Evolutionary conservation across 331 rosid genomes (phyloP).

Genomic region (Stylosanthes scabra): DNA sequence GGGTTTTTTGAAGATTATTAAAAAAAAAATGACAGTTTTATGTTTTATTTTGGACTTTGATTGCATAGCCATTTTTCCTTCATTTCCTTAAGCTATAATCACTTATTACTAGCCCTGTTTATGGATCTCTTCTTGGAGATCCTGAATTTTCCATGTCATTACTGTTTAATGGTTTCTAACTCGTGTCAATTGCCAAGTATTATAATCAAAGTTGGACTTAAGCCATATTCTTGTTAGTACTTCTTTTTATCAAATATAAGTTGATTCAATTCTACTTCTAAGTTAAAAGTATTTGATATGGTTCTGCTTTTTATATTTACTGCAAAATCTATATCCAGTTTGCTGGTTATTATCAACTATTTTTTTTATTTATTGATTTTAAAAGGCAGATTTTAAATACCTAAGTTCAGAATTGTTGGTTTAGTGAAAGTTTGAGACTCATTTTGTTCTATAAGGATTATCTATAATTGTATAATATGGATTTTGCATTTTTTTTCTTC

Average conservation of each 20-base stretch:
- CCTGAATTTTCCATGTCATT: not conserved
- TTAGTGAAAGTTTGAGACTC: conserved; percentile 27
- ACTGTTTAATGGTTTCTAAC: not conserved
- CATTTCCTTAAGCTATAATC: not conserved
- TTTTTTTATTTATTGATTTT: conserved; percentile 25
- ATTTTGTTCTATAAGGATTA: conserved; percentile 9
- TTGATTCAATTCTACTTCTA: conserved; percentile 13
- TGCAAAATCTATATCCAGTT: not conserved
- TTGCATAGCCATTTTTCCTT: conserved; percentile 4
- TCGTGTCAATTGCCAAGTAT: not conserved
- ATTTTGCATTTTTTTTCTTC: not conserved
- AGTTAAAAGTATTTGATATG: not conserved
- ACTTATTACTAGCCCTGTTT: conserved; percentile 10
- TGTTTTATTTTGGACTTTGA: conserved; percentile 18
- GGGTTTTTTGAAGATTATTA: conserved; percentile 3
- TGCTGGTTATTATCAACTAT: conserved; percentile 20
- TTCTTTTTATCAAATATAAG: not conserved
- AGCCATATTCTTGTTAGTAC: not conserved
- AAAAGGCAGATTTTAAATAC: conserved; percentile 6
- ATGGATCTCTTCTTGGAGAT: not conserved
- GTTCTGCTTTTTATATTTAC: conserved; percentile 19
- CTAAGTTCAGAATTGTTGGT: not conserved
- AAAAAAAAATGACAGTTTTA: not conserved
- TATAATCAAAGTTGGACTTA: not conserved
- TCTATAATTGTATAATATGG: conserved; percentile 1